phyloP scores from a whole-genome alignment of 2,329 filamentous ascomycete species.

The Conoideocrella luteorostrata region DNA sequence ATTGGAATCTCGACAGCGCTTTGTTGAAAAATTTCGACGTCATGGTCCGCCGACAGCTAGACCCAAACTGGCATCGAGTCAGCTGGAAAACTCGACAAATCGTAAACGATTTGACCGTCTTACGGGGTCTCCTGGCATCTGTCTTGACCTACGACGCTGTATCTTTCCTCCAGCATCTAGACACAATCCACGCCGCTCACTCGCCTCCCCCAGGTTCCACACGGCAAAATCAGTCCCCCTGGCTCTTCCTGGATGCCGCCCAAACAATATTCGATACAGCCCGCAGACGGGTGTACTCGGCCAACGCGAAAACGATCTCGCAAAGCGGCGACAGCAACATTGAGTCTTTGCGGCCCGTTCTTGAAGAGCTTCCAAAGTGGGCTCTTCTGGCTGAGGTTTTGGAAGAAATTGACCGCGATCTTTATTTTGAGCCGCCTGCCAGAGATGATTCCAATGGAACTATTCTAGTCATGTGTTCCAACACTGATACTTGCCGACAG shows the following conservation, averaged over 20 bases:
- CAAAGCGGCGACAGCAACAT: constrained; percentile 37
- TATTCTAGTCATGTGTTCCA: constrained; percentile 91
- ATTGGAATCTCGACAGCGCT: constrained; percentile 93
- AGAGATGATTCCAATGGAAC: constrained; percentile 84
- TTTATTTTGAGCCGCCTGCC: constrained; percentile 73
- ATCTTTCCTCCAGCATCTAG: constrained; percentile 84
- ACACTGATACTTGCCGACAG: constrained; percentile 78
- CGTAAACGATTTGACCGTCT: constrained; percentile 77
- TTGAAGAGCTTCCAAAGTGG: constrained; percentile 97
- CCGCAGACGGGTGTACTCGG: constrained; percentile 77
- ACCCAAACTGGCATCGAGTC: constrained; percentile 95
- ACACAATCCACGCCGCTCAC: constrained; percentile 88
- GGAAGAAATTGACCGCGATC: constrained; percentile 85
- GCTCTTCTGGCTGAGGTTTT: constrained; percentile 78
- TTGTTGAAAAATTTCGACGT: constrained; percentile 88
- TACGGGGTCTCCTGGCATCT: constrained; percentile 74
- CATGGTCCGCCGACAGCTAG: constrained; percentile 79
- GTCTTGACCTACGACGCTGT: constrained; percentile 85
- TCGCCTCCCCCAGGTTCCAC: constrained; percentile 83
- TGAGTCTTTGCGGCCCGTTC: constrained; percentile 66
- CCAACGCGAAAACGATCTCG: constrained; percentile 50
- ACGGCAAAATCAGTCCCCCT: constrained; percentile 83
- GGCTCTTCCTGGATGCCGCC: constrained; percentile 92
- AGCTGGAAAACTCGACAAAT: constrained; percentile 95
- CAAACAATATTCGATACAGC: constrained; percentile 91